Evolutionary conservation across 306 rosid genomes (phyloP), one percentile per base, ranked within the genome.

Genomic region (Glycine tomentella): DNA sequence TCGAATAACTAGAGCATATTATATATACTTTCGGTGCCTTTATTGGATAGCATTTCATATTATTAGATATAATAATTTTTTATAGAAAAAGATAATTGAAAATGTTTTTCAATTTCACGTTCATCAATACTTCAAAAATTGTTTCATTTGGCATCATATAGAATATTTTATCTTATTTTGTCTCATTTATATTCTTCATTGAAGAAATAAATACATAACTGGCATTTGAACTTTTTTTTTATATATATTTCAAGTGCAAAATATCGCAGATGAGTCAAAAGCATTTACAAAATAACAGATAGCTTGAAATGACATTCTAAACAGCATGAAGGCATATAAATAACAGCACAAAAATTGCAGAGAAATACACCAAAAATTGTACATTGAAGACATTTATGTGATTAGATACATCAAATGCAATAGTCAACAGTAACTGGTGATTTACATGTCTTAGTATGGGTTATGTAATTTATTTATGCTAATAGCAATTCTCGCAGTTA

Each of bases 401-500:
- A 42, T 10, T 74, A 16, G 42, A 17, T 25, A 14, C 50, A 69
- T 6, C 72, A 46, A 58, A 69, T 57, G 76, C 36, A 42, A 49
- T 15, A 4, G 20, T 62, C 38, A 45, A 33, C 42, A 31, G 2
- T 56, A 10, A 79, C 59, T 15, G n/a, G 44, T 31, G 17, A 31
- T 55, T 56, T 42, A 42, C 12, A 70, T 33, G 44, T 58, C 36
- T 51, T n/a, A 14, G 79, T 40, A 9, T 52, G 50, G 74, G 6
- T 38, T 74, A 25, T 3, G 36, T 13, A 65, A 55, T 62, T 64
- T 53, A 67, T 45, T 62, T 14, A 10, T 17, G 40, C 48, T 52
- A 66, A 44, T 42, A 52, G 48, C 46, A 67, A 12, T 75, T 76
- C 72, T 52, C 2, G 49, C 75, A 69, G 73, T 38, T 77, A 46